Evolutionary conservation across 1,284 basidiomycete genomes (phyloP), one percentile per base, ranked within the genome.

Genomic region (Apiotrichum laibachii): DNA sequence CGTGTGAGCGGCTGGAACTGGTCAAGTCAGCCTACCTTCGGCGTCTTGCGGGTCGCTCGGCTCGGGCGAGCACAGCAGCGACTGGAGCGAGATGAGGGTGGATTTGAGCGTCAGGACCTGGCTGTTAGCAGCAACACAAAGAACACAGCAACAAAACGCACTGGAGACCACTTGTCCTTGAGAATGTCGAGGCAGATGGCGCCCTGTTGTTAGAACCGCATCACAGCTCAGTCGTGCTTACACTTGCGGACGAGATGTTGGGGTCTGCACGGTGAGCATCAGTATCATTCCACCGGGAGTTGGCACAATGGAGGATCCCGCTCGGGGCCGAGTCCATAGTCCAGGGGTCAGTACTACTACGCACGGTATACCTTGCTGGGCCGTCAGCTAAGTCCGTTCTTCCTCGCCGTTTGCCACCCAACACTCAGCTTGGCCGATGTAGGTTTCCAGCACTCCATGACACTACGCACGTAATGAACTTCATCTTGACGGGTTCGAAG

Each of bases 401-500:
- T 31, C 55, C 18, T 31, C 47, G 55, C 49, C 55, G 8, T 49
- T 56, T 19, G 37, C n/a, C 34, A 37, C 26, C 15, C 21, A 77
- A 79, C 26, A 31, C 26, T 7, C 4, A 31, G 26, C 26, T 31
- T 3, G 26, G 26, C 3, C 26, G 3, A 7, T 3, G 26, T 7
- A 31, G 26, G 7, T 7, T 31, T 31, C 26, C 26, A 31, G 26
- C 26, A 3, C 4, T 31, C 26, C 60, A 45, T 81, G 60, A 90
- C 94, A 68, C 90, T 86, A 77, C 80, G 62, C 51, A 82, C 61
- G 90, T 95, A 68, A 91, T 86, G 77, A 96, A 96, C 77, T 93
- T 93, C 93, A 99, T 98, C 82, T 98, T 97, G 63, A 96, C 89
- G 0, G 95, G 93, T 77, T 94, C 89, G 77, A 98, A 98, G 6